These are phyloP conservation scores for Colletotrichum kahawae DNA, from an alignment of 2,329 filamentous ascomycete species.

Conservation along the genomic window DNA sequence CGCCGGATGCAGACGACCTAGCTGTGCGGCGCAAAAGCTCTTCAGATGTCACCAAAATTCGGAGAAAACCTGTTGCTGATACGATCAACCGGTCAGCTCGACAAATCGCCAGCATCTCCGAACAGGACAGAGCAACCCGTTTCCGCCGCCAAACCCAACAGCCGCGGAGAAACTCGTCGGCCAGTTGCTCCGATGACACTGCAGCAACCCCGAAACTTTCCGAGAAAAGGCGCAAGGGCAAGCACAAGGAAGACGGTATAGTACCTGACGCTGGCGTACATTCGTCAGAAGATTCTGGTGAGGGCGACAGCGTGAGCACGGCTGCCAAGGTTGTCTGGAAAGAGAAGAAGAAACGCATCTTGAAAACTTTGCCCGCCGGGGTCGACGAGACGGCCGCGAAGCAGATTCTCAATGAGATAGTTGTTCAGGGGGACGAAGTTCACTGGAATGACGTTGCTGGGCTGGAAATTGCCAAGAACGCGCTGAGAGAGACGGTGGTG, in stretches of 20 bases:
- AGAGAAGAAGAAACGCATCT: conserved; percentile 64
- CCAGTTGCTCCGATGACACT: conserved; percentile 4
- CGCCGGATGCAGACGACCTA: conserved; percentile 1
- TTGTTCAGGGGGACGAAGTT: conserved; percentile 92
- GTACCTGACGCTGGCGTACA: conserved; percentile 52
- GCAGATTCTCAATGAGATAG: conserved; percentile 95
- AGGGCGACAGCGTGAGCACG: conserved; percentile 37
- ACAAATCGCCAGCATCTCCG: neutral
- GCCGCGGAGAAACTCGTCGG: neutral
- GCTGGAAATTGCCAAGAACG: conserved; percentile 86
- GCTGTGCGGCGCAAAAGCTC: neutral
- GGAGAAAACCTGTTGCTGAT: conserved; percentile 9
- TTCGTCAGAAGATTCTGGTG: conserved; percentile 47
- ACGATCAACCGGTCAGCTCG: neutral
- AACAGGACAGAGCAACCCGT: neutral
- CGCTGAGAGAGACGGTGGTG: conserved; percentile 92
- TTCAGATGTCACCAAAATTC: neutral
- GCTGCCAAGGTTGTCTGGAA: conserved; percentile 61
- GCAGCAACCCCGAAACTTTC: neutral
- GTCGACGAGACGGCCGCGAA: conserved; percentile 84
- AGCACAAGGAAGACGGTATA: conserved; percentile 35
- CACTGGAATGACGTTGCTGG: conserved; percentile 95
- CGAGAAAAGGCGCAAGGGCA: conserved; percentile 23
- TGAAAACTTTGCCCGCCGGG: conserved; percentile 81
- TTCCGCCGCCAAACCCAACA: neutral